A percentile compares a stretch with the other conserved stretches of the same genome.
phyloP scores from a whole-genome alignment of 1,139 yeast species.

The Yamadazyma membranifaciens region DNA sequence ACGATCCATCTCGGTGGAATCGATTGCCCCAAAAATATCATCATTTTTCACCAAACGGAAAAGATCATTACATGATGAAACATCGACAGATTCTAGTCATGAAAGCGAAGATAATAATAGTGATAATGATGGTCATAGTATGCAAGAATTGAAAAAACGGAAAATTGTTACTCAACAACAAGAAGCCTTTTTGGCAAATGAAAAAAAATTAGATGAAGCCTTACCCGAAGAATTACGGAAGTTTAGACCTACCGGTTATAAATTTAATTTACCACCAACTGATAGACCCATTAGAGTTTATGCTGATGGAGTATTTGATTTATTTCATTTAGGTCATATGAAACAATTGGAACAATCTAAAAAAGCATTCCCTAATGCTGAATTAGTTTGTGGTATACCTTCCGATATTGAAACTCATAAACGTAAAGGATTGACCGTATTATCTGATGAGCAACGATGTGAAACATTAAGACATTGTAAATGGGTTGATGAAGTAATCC shows the following conservation, averaged over 20 bases:
- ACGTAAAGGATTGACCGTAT: constrained; percentile 88
- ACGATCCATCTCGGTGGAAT: constrained; percentile 43
- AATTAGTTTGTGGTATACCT: constrained; percentile 88
- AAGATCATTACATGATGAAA: constrained; percentile 11
- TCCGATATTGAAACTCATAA: constrained; percentile 88
- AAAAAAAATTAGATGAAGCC: constrained; percentile 53
- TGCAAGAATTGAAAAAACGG: constrained; percentile 20
- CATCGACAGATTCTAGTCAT: constrained; percentile 13
- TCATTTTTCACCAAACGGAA: constrained; percentile 40
- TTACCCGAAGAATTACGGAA: constrained; percentile 64
- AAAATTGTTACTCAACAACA: constrained; percentile 25
- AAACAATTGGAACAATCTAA: constrained; percentile 95
- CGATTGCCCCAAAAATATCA: constrained; percentile 38
- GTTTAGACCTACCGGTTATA: constrained; percentile 68
- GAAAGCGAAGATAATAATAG: constrained; percentile 17
- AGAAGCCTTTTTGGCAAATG: constrained; percentile 47
- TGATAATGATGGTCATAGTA: constrained; percentile 8
- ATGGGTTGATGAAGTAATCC: constrained; percentile 97
- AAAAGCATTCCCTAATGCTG: constrained; percentile 82
- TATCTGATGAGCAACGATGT: constrained; percentile 81
- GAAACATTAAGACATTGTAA: constrained; percentile 87
- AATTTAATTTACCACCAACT: constrained; percentile 76
- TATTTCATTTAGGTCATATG: constrained; percentile 97
- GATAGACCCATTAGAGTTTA: constrained; percentile 88
- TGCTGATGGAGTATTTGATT: constrained; percentile 97